Base-by-base conservation (phyloP, 106 monocot genomes). In the Allium fistulosum region DNA sequence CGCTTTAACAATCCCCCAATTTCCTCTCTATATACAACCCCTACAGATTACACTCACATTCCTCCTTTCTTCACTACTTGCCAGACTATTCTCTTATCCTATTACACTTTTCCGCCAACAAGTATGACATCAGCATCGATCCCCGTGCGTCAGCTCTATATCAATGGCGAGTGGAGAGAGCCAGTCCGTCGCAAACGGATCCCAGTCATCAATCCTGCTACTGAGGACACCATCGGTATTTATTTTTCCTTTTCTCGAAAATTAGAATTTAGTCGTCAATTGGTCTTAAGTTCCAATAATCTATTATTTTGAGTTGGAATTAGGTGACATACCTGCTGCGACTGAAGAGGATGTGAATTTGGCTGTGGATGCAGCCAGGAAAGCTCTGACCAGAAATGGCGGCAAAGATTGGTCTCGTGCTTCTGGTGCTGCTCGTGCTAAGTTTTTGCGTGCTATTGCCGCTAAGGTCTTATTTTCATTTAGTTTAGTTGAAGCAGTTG, bases 331-430 rank as follows among this genome's bases (percentile, higher is more conserved):
- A 56, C 93, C 99, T 17, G 87, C 99, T 45, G 99, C 72, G 51
- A 99, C 99, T 7, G 75, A 74, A 53, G 99, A 99, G 87, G 99
- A 99, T 62, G 88, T 99, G 27, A 89, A 93, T 8, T 55, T 85
- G 22, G 99, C 99, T n/a, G 93, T 99, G 68, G 81, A 64, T 18
- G 99, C 99, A 8, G 99, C 99, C 17, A 73, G 93, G 60, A 79
- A 60, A 61, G 99, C 99, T 18, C 75, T 99, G 60, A 51, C 46
- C 18, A 84, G 90, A 77, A 87, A 99, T 66, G 69, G 74, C 26
- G 99, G 99, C n/a, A 80, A 52, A 63, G 92, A 93, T n/a, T 99
- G 99, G 99, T 68, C 99, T 8, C 93, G 99, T 9, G 85, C 93
- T 22, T 65, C 99, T 2, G 93, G 90, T 10, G 84, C 87, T 52